Base-by-base conservation (phyloP, 768 basidiomycete species). In the Termitomyces sp. region DNA sequence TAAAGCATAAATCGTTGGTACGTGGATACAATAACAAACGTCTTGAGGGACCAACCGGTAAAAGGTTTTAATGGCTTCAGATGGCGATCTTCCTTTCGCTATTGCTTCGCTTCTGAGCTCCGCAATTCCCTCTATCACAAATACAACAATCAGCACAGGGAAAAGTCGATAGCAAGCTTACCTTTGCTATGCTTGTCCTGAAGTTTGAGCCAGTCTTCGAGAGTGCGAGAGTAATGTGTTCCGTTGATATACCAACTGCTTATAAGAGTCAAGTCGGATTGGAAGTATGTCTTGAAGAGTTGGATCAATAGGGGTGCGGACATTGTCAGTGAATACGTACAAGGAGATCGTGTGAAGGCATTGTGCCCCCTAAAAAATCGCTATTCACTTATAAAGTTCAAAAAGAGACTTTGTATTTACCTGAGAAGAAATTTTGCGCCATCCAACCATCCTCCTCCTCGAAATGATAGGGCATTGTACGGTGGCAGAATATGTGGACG, bases 381-480 rank as follows among this genome's bases (percentile, higher is more conserved):
- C 23, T 6, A 23, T n/a, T n/a, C n/a, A n/a, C n/a, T n/a, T n/a
- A 13, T 47, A 2, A 16, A 35, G 9, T 35, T 47, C 20, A 11
- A 23, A 22, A 0, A 32, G 29, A 35, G 22, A 47, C 16, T 9
- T 16, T 88, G 73, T 3, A 44, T 63, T 23, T 54, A 76, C 79
- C 84, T 9, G 84, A 82, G 66, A 88, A 88, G 71, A 89, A 88
- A 35, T 80, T 84, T 68, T 84, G 72, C 5, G 84, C 79, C 87
- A 89, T 89, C 86, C 87, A 88, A 5, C 85, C 84, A 55, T 87
- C 86, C 50, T 73, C 76, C 50, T 84, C 79, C 52, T 82, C 82
- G 56, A 88, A 89, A 59, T 88, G 84, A 62, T 89, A 88, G 7
- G 86, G 84, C 0, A 73, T 83, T 4, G 73, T 76, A 40, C 66